A percentile compares a stretch with the other conserved stretches of the same genome.
phyloP scores from a whole-genome alignment of 345 rosid species.

The Leavenworthia alabamica region DNA sequence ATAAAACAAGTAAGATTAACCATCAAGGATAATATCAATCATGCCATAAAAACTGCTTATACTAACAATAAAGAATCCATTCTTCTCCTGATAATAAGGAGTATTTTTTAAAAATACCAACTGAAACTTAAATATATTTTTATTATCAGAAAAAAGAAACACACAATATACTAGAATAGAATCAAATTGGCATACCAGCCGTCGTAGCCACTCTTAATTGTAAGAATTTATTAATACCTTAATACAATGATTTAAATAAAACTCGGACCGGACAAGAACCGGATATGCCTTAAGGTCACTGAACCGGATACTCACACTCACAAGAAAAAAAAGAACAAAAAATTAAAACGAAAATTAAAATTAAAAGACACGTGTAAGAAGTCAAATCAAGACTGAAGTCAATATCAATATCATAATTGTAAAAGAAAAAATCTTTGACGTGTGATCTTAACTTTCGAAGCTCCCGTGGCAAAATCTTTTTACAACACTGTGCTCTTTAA shows the following conservation, averaged over 20 bases:
- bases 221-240: constrained; percentile 10
- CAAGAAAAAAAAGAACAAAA: constrained; percentile 10
- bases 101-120: not conserved
- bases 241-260: not conserved
- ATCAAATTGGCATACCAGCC: constrained; percentile 28
- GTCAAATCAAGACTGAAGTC: constrained; percentile 29
- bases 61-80: not conserved
- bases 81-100: not conserved
- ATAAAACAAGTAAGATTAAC: not conserved
- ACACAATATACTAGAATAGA: too few relatives aligned
- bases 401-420: constrained; percentile 30
- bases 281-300: not conserved
- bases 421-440: constrained; percentile 39
- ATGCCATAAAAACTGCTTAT: not conserved
- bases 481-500: not conserved
- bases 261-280: not conserved
- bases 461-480: too few relatives aligned
- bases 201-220: constrained; percentile 20
- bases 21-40: not conserved
- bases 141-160: not conserved
- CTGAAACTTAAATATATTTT: not conserved
- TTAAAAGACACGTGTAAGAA: constrained; percentile 8
- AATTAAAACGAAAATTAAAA: not conserved
- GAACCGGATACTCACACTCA: constrained; percentile 21
- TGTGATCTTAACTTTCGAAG: constrained; percentile 28